Base-by-base conservation (phyloP, 2,329 filamentous ascomycete species). In the Colletotrichum sidae region DNA sequence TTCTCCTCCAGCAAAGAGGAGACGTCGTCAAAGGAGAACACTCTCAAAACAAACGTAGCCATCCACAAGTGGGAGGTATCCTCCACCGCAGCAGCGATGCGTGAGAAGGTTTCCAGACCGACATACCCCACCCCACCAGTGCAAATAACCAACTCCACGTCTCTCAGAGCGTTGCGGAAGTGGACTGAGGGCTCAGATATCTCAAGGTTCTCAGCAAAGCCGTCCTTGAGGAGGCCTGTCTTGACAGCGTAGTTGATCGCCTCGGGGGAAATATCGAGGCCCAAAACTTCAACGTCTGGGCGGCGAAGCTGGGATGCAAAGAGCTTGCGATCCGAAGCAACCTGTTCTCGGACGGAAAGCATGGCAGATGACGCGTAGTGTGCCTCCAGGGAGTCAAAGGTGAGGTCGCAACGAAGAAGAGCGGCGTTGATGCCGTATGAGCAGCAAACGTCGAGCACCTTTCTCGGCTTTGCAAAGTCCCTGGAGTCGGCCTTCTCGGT, bases 371-470 rank as follows among this genome's bases (percentile, higher is more conserved):
- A 58, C 3, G 41, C 60, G 15, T 54, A 53, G 34, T 64, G 41
- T 10, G 12, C 6, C 4, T 25, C 17, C 25, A 64, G 25, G 1
- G 7, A 12, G 13, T 60, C 49, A 4, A 64, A 41, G 6, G 35
- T 44, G n/a, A 60, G 11, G 3, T 54, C 38, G 49, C 38, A 34
- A 17, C 60, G 55, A 37, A 64, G 47, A 12, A 64, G 55, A 1
- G 60, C 60, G 4, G 55, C 55, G 49, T 64, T 64, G 38, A 60
- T 64, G 4, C 60, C 60, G 47, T 64, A 64, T 4, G 49, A 59
- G 17, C 55, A 64, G 55, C 60, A 60, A 0, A 64, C 55, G 3
- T 64, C 60, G 4, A 64, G 49, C 2, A 64, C 25, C 12, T 54
- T 60, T 10, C 42, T 17, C 6, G 9, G 6, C 13, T 25, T 37